phyloP scores from a whole-genome alignment of 2,329 filamentous ascomycete genomes.

The Fusarium coffeatum region DNA sequence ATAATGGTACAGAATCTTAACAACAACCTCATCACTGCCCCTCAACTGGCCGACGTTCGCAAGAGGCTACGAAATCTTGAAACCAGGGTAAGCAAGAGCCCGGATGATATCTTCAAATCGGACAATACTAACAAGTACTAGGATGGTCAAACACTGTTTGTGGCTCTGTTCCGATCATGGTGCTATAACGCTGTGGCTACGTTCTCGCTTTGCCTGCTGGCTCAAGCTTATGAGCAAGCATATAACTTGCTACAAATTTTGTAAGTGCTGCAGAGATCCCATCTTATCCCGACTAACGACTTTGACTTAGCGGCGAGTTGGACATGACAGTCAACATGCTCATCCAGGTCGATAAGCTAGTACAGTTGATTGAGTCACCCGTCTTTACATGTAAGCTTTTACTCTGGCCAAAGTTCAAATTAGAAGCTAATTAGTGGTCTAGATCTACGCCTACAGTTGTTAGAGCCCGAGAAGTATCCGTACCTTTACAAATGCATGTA shows the following conservation, averaged over 20 bases:
- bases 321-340: conserved; percentile 99
- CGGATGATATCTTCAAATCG: background rate
- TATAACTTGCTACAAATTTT: conserved; percentile 97
- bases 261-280: conserved; percentile 59
- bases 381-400: conserved; percentile 89
- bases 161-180: conserved; percentile 94
- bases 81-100: conserved; percentile 68
- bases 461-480: conserved; percentile 95
- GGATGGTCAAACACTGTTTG: conserved; percentile 96
- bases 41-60: conserved; percentile 89
- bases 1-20: conserved; percentile 99
- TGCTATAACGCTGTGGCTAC: conserved; percentile 98
- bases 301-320: conserved; percentile 79
- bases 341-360: conserved; percentile 98
- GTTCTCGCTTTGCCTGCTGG: conserved; percentile 93
- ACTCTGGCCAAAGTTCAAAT: background rate
- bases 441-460: conserved; percentile 93
- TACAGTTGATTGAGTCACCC: conserved; percentile 94
- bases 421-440: background rate
- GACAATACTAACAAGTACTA: conserved; percentile 49
- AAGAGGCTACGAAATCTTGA: conserved; percentile 92
- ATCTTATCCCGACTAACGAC: background rate
- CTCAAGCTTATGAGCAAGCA: conserved; percentile 97
- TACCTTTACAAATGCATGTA: conserved; percentile 98
- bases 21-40: conserved; percentile 98